Evolutionary conservation across 192 early-diverging fungal genomes (phyloP), one percentile per base, ranked within the genome.

Genomic region (Funneliformis mosseae): DNA sequence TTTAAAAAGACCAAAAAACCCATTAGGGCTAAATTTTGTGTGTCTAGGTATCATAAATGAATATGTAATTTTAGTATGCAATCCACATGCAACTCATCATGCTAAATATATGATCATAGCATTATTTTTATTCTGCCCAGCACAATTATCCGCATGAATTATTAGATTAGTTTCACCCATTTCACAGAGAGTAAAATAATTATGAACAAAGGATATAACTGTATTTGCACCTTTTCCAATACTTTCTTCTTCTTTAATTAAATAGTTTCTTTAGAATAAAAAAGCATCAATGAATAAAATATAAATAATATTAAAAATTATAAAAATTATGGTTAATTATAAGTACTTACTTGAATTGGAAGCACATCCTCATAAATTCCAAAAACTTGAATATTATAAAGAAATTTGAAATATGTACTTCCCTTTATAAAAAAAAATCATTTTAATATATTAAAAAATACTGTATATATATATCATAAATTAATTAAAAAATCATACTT

Each of bases 191-290:
- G n/a, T 72, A 72, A 72, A 46, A 23, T 41, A 45, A 46, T 72
- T 21, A 72, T 72, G 43, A 23, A 41, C 69, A 23, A 72, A 16
- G 8, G 41, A 45, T 72, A 72, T 41, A 42, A 46, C 43, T 43
- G 12, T 23, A 72, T 72, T 72, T 41, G n/a, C 69, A 39, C 39
- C 2, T 45, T 71, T 71, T 71, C 39, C 4, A 18, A 71, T 45
- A 43, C 69, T 45, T 45, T 71, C 69, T 46, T 46, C 69, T 45
- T 72, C 41, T n/a, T 72, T 41, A 45, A 72, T 41, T 45, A 72
- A 25, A 46, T 72, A 72, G 45, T 72, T 72, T 72, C 9, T 45
- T 23, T 72, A 63, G 27, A 63, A 27, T 27, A 12, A 60, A 63
- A 63, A 63, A 27, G 5, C 27, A 27, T 63, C 8, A 62, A 62